Evolutionary conservation across 208 protist genomes (phyloP).

Genomic region (Trypanosomatidae sp.): DNA sequence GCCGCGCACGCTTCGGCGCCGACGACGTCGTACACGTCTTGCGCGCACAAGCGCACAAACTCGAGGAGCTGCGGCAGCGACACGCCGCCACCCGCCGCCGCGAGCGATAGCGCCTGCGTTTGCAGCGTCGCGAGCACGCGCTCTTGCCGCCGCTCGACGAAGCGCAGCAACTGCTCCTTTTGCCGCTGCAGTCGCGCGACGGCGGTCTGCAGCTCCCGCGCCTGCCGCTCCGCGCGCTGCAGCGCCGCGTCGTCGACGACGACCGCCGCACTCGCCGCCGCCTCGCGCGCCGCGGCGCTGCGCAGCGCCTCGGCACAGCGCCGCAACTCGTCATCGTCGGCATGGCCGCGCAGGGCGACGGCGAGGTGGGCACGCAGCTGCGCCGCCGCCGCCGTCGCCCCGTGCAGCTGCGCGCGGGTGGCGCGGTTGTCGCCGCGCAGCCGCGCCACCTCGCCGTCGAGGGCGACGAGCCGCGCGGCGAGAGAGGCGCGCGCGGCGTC

Average conservation of each 20-base stretch:
- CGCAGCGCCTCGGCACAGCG: slow-evolving; percentile 30
- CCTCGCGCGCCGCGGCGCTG: slow-evolving; percentile 29
- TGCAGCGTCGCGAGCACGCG: slow-evolving; percentile 35
- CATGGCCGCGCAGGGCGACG: slow-evolving; percentile 4
- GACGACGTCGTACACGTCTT: slow-evolving; percentile 12
- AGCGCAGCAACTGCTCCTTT: slow-evolving; percentile 61
- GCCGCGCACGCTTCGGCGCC: slow-evolving; percentile 5
- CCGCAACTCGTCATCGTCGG: slow-evolving; percentile 17
- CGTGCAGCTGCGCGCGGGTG: slow-evolving; percentile 32
- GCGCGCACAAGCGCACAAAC: slow-evolving; percentile 8
- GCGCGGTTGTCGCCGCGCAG: slow-evolving; percentile 36
- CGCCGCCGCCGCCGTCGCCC: slow-evolving; percentile 56
- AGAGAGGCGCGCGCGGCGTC: slow-evolving; percentile 24
- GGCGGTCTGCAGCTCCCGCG: slow-evolving; percentile 60
- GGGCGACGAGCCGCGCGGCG: slow-evolving; percentile 19
- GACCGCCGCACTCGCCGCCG: slow-evolving; percentile 42
- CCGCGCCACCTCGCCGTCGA: slow-evolving; percentile 33
- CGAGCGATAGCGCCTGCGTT: no score
- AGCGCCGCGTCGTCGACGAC: slow-evolving; percentile 48
- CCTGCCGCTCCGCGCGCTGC: slow-evolving; percentile 27
- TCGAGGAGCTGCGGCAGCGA: slow-evolving; percentile 12
- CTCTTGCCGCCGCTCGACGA: slow-evolving; percentile 44
- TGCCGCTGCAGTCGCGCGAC: slow-evolving; percentile 50
- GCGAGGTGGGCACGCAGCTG: slow-evolving; percentile 18
- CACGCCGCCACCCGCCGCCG: neutral